phyloP scores from a whole-genome alignment of 441 rosid genomes.

The Jatropha podagrica region DNA sequence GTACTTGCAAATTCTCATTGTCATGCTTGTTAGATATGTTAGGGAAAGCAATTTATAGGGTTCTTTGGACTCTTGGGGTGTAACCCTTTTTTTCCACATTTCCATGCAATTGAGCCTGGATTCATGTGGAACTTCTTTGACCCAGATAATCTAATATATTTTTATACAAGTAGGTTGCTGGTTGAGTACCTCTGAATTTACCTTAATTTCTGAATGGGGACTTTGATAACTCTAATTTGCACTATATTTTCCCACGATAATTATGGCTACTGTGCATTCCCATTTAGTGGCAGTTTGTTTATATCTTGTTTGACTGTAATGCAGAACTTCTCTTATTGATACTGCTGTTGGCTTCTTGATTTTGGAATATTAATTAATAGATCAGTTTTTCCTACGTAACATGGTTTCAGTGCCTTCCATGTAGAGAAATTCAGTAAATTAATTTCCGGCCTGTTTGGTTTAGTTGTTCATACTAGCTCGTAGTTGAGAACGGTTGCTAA shows the following conservation, averaged over 20 bases:
- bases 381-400: neutral
- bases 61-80: slow-evolving; percentile 5
- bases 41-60: slow-evolving; percentile 5
- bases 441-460: neutral
- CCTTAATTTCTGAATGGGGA: neutral
- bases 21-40: slow-evolving; percentile 22
- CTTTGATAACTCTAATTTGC: neutral
- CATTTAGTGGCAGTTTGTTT: neutral
- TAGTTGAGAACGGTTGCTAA: too few relatives aligned
- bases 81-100: slow-evolving; percentile 1
- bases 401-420: neutral
- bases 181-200: neutral
- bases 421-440: neutral
- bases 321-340: neutral
- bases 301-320: too few relatives aligned
- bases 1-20: slow-evolving; percentile 30
- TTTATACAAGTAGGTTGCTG: slow-evolving; percentile 2
- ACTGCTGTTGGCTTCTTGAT: neutral
- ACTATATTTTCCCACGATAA: neutral
- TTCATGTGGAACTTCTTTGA: neutral
- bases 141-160: neutral
- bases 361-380: neutral
- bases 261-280: neutral
- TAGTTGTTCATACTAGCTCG: too few relatives aligned
- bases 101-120: neutral